These are phyloP conservation scores for Paecilomyces dactylethromorphus DNA, from an alignment of 2,329 filamentous ascomycete species.

Conservation along the genomic window DNA sequence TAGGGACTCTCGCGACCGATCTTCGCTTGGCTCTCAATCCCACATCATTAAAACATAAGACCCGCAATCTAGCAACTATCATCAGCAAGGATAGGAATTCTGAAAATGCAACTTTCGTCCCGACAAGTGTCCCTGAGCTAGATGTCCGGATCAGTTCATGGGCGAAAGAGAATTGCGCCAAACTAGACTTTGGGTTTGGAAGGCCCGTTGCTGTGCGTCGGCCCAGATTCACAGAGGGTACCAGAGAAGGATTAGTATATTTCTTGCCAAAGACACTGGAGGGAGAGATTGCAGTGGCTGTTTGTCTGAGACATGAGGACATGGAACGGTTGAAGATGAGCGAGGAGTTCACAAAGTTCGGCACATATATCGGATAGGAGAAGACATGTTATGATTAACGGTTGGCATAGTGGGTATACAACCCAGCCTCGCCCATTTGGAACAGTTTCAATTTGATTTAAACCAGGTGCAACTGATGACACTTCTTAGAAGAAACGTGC, in stretches of 20 bases:
- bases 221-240: constrained; percentile 36
- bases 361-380: constrained; percentile 26
- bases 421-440: no score
- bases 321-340: constrained; percentile 40
- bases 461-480: no score
- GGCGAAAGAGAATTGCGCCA: constrained; percentile 42
- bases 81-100: constrained; percentile 15
- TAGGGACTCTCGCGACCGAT: constrained; percentile 31
- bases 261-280: constrained; percentile 40
- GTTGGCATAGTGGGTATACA: no score
- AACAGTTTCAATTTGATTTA: no score
- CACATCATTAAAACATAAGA: constrained; percentile 26
- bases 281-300: constrained; percentile 38
- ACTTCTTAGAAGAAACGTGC: no score
- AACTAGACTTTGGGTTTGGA: constrained; percentile 46
- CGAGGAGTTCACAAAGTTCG: constrained; percentile 36
- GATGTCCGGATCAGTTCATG: constrained; percentile 52
- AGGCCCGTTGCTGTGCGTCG: constrained; percentile 42
- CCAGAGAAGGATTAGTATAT: constrained; percentile 44
- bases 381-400: no score
- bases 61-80: constrained; percentile 38
- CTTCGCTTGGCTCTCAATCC: constrained; percentile 37
- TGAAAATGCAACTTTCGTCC: constrained; percentile 27
- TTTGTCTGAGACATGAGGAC: constrained; percentile 45
- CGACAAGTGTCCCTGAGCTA: constrained; percentile 26